Evolutionary conservation across 345 rosid species (phyloP), one percentile per base, ranked within the genome.

Genomic region (Syzygium aqueum): DNA sequence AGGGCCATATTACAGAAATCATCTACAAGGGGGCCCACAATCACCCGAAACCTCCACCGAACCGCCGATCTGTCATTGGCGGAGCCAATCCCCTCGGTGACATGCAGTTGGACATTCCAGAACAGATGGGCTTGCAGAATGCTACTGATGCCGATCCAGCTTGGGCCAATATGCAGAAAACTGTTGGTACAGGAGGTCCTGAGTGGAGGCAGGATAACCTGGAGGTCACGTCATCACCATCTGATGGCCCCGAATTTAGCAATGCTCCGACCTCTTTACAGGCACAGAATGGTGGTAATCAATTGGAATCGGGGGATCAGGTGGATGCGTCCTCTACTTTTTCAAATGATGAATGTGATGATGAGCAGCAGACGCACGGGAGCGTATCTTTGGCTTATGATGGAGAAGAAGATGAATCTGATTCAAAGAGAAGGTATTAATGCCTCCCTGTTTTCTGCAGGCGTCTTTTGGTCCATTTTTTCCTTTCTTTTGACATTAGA

Each of bases 1-100:
- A 96, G 91, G 99, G 99, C 77, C 98, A 96, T 92, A 95, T 97
- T 85, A 96, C 99, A 5, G 98, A 97, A 93, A 97, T 97, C 87
- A 96, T 96, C 91, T 97, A 97, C 88, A 96, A 95, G 92, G 99
- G 99, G 89, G 91, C 93, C 57, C 99, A 97, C 91, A 95, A 93
- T 88, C 99, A 97, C 88, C 92, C 92, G 22, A 96, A 95, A 89
- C 98, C 97, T 86, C 94, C 91, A 37, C 94, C 95, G 7, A 93
- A 91, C 86, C 94, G 98, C 19, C 94, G 96, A 59, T 88, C 94
- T 43, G 94, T 93, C 59, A 90, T 93, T 87, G 98, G 95, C 54
- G 90, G 91, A 49, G 93, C 95, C 25, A 91, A 89, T 88, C 85
- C 92, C 65, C 84, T 90, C 15, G 83, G 85, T 84, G 96, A 95